Percentiles rank a stretch among this genome's conserved stretches.
phyloP scores from a whole-genome alignment of 371 early-diverging fungal genomes.

The Capniomyces stellatus region DNA sequence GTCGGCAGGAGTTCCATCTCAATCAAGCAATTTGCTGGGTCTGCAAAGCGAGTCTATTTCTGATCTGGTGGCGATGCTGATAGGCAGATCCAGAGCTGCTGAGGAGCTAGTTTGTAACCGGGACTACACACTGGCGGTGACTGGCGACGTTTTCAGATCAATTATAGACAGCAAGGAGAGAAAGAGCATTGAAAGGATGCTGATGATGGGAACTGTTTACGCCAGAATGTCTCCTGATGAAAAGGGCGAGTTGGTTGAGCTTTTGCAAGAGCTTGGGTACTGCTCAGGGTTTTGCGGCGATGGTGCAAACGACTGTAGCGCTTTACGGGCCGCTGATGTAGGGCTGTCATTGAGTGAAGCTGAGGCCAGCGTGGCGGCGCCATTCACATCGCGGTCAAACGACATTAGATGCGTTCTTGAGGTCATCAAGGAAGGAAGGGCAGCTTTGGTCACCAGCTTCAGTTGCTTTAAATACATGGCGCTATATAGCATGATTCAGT shows the following conservation, averaged over 20 bases:
- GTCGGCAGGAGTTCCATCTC: neutral
- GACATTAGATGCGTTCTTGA: conserved; percentile 85
- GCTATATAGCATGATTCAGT: conserved; percentile 75
- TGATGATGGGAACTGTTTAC: conserved; percentile 81
- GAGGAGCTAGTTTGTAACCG: conserved; percentile 5
- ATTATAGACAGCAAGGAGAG: conserved; percentile 65
- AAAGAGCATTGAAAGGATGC: conserved; percentile 55
- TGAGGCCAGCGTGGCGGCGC: conserved; percentile 95
- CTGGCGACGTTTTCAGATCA: conserved; percentile 90
- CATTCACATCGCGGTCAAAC: conserved; percentile 77
- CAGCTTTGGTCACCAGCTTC: conserved; percentile 93
- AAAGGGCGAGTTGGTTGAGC: conserved; percentile 85
- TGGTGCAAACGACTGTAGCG: conserved; percentile 99
- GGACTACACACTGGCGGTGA: conserved; percentile 51
- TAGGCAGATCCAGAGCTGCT: conserved; percentile 9
- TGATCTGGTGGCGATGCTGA: conserved; percentile 11
- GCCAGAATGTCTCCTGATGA: conserved; percentile 99
- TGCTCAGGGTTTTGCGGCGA: conserved; percentile 98
- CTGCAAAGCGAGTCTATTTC: conserved; percentile 7
- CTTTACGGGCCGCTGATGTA: conserved; percentile 93
- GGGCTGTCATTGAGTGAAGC: conserved; percentile 95
- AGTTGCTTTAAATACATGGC: conserved; percentile 97
- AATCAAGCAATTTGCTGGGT: neutral
- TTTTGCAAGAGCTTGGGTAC: conserved; percentile 73
- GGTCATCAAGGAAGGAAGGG: conserved; percentile 79